Base-by-base conservation (phyloP, 768 basidiomycete species). In the Leccinum fibrillosum region DNA sequence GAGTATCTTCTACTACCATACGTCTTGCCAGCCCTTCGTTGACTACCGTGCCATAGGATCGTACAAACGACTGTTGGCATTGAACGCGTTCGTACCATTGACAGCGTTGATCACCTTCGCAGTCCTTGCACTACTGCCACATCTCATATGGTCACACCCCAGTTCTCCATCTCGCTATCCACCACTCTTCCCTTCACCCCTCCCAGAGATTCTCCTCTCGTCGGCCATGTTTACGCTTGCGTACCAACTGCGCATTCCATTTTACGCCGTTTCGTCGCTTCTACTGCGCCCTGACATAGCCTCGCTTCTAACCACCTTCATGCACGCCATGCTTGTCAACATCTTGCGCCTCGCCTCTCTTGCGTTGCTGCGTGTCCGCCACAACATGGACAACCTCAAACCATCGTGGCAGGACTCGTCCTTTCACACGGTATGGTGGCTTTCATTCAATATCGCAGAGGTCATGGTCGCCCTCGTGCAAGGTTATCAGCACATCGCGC, bases 351-450 rank as follows among this genome's bases (percentile, higher is more conserved):
- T 85, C 49, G 72, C 81, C 21, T 75, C 82, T 13, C 72, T 87
- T 49, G 79, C 81, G 13, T 69, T 86, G 56, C 77, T 86, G 15
- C 76, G 78, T 37, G 76, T 85, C 50, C 79, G 79, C 34, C 76
- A 78, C 52, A 73, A 78, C 59, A 74, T 77, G 64, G 64, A 66
- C 28, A 66, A 67, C 58, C 68, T 77, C 51, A 74, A 70, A 32
- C 80, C 86, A 44, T 84, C 81, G 8, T 86, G 82, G 77, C 74
- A 71, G 55, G 78, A 85, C 60, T 66, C 75, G 1, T 81, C 83
- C 4, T 93, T 93, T 74, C 69, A 73, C 21, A 78, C 82, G 30
- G 82, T 88, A 4, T 92, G 90, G 89, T 90, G 86, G 86, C 73
- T 90, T 37, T 86, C 87, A 2, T 75, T 92, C 2, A 86, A 88